Evolutionary conservation across 2,329 filamentous ascomycete genomes (phyloP).

Genomic region (Beauveria bassiana): DNA sequence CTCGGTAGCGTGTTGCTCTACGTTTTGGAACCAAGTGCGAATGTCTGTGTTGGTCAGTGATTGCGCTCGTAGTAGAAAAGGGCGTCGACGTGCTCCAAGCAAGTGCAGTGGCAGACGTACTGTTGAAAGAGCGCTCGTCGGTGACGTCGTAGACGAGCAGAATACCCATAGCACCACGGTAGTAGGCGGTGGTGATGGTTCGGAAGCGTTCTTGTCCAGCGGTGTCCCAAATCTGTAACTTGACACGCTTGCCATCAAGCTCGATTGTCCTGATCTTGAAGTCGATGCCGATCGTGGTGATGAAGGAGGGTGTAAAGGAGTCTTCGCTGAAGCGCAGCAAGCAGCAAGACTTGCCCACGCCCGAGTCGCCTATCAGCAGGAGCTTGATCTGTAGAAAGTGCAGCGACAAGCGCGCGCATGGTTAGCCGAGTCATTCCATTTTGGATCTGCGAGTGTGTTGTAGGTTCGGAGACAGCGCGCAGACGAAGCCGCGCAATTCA

Average conservation of each 20-base stretch:
- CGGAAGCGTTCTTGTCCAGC: slow-evolving; percentile 97
- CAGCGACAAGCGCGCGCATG: not conserved
- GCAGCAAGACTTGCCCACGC: slow-evolving; percentile 96
- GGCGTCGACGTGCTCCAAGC: not conserved
- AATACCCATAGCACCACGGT: slow-evolving; percentile 97
- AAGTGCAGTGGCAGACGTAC: slow-evolving; percentile 42
- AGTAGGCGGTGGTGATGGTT: slow-evolving; percentile 98
- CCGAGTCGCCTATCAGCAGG: slow-evolving; percentile 91
- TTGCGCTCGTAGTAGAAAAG: not conserved
- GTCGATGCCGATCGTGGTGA: slow-evolving; percentile 98
- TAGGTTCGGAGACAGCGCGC: slow-evolving; percentile 8
- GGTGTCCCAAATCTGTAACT: slow-evolving; percentile 99
- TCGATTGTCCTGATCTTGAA: slow-evolving; percentile 99
- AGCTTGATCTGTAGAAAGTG: slow-evolving; percentile 71
- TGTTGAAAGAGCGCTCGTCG: slow-evolving; percentile 91
- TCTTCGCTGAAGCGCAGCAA: slow-evolving; percentile 94
- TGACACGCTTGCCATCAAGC: slow-evolving; percentile 95
- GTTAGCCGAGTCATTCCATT: not conserved
- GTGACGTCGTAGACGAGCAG: slow-evolving; percentile 97
- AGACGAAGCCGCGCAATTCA: not conserved
- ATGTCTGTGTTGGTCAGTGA: slow-evolving; percentile 59
- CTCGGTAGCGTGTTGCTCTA: slow-evolving; percentile 95
- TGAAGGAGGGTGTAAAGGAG: slow-evolving; percentile 95
- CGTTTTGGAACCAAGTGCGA: slow-evolving; percentile 98
- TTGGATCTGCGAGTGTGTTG: not conserved